These are phyloP conservation scores for Saccharum officinarum DNA, from an alignment of 176 grass and related monocot genomes.

Conservation along the genomic window DNA sequence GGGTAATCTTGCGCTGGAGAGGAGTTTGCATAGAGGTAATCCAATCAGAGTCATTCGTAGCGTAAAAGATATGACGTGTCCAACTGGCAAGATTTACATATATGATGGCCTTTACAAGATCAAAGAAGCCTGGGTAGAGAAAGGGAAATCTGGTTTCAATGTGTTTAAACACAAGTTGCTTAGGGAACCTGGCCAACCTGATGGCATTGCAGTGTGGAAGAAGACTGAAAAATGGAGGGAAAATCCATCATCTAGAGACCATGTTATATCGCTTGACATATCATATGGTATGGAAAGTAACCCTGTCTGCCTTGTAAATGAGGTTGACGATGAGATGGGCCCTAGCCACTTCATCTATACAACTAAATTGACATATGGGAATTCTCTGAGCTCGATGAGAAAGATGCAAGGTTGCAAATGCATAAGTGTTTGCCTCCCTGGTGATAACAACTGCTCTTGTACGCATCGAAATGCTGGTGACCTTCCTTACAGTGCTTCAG, in stretches of 20 bases:
- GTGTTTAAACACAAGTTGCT: slow-evolving; percentile 81
- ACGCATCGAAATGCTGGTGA: slow-evolving; percentile 58
- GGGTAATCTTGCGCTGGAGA: slow-evolving; percentile 86
- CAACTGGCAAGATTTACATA: slow-evolving; percentile 81
- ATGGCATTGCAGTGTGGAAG: slow-evolving; percentile 80
- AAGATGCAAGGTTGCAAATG: slow-evolving; percentile 60
- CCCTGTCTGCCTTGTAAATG: slow-evolving; percentile 89
- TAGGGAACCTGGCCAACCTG: slow-evolving; percentile 71
- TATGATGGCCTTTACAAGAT: slow-evolving; percentile 93
- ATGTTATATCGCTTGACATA: slow-evolving; percentile 57
- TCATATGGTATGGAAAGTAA: slow-evolving; percentile 69
- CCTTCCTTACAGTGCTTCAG: slow-evolving; percentile 70
- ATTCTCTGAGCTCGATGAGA: slow-evolving; percentile 48
- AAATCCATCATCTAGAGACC: slow-evolving; percentile 63
- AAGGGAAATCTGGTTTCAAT: slow-evolving; percentile 73
- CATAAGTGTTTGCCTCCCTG: slow-evolving; percentile 58
- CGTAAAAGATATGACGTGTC: slow-evolving; percentile 60
- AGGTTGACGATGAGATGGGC: slow-evolving; percentile 66
- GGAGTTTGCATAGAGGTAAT: slow-evolving; percentile 81
- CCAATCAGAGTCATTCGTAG: slow-evolving; percentile 80
- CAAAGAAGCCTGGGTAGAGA: slow-evolving; percentile 74
- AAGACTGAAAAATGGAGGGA: slow-evolving; percentile 79
- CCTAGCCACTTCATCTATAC: slow-evolving; percentile 69
- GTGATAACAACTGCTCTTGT: slow-evolving; percentile 75
- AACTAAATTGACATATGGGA: slow-evolving; percentile 46